Evolutionary conservation across 2,329 filamentous ascomycete species (phyloP), one percentile per base, ranked within the genome.

Genomic region (Colletotrichum sansevieriae): DNA sequence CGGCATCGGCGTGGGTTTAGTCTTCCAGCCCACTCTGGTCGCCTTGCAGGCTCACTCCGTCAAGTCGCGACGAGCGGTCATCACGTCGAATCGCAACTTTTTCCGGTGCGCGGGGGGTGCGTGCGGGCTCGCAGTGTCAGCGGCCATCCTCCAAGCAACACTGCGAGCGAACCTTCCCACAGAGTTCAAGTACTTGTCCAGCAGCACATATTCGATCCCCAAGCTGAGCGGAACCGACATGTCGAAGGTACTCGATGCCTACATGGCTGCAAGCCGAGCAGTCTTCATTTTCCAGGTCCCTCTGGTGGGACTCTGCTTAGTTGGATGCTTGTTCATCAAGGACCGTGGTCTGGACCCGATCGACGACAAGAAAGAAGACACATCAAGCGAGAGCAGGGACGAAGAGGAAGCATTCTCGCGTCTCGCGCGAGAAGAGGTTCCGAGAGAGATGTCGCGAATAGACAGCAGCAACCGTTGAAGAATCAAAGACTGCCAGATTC

Each of bases 81-180:
- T 90, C 20, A 90, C 90, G 41, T 87, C 86, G 2, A 85, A 86
- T 59, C 82, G 89, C 1, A 91, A 91, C 72, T 91, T 91, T 74
- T 82, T 90, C 68, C 84, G 89, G 8, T 85, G 84, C 54, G 78
- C 88, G 3, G 88, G 89, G 10, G 88, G 88, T 25, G 81, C 88
- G 1, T 81, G 84, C 13, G 88, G 88, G 0, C 81, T 91, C 0
- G 87, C 87, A 0, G 78, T 90, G 9, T 87, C 85, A 0, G 87
- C 86, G 1, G 85, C 86, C 2, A 78, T 89, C 2, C 72, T 80
- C 10, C 79, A 79, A 56, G 76, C 75, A 2, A 71, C 74, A 2
- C 65, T 79, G 13, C 68, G 74, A 22, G 69, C 70, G 0, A 71
- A 72, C 2, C 70, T 80, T 18, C 77, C 77, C 1, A 2, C 63